A percentile compares a stretch with the other conserved stretches of the same genome.
Conservation (phyloP, 148 eudicot species). For the Chenopodium berlandieri region DNA sequence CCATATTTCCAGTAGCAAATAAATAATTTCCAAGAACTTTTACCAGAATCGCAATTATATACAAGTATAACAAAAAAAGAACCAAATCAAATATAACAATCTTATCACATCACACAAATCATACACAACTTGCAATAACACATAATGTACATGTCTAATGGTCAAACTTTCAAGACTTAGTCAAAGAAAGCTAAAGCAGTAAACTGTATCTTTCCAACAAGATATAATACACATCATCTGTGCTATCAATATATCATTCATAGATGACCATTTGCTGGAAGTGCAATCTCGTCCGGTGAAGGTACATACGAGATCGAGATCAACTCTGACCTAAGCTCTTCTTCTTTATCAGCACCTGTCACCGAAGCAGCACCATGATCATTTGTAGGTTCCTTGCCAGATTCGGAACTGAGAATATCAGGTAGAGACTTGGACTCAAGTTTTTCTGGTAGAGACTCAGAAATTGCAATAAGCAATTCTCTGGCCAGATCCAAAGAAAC, state of each 20-base stretch:
- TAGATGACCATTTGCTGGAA: conserved; percentile 19
- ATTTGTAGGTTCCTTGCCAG: conserved; percentile 11
- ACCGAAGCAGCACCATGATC: conserved; percentile 1
- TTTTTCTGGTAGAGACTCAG: conserved; percentile 37
- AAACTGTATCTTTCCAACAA: conserved; percentile 16
- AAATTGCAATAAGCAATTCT: conserved; percentile 55
- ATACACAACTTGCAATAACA: neutral
- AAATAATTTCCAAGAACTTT: neutral
- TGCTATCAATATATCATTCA: neutral
- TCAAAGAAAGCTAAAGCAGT: conserved; percentile 8
- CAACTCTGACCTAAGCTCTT: conserved; percentile 43
- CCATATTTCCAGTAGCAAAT: neutral
- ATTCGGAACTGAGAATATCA: conserved; percentile 19
- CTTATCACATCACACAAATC: neutral
- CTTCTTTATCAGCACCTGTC: conserved; percentile 18
- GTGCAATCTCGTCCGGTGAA: conserved; percentile 24
- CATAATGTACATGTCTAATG: neutral
- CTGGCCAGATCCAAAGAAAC: conserved; percentile 42
- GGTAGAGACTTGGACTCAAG: conserved; percentile 19
- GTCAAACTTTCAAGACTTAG: conserved; percentile 6
- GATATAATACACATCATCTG: neutral
- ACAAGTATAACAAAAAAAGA: neutral
- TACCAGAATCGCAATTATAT: neutral
- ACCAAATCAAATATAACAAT: neutral
- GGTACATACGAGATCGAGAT: conserved; percentile 48